phyloP scores from a whole-genome alignment of 805 yeast genomes.

The Brettanomyces naardenensis region DNA sequence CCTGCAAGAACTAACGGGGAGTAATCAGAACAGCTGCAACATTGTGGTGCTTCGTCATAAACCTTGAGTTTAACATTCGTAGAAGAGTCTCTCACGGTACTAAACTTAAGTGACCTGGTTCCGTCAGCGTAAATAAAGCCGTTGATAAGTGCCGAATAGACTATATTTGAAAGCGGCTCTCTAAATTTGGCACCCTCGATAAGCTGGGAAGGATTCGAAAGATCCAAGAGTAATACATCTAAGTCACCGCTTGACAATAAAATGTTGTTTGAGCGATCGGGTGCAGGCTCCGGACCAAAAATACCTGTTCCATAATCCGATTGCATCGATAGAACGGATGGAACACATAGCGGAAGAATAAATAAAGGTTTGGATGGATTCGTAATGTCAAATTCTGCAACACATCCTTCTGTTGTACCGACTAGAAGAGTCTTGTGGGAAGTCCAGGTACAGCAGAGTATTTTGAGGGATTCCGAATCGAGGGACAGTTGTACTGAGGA shows the following conservation, averaged over 20 bases:
- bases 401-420: conserved; percentile 22
- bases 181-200: conserved; percentile 11
- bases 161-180: conserved; percentile 9
- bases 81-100: conserved; percentile 15
- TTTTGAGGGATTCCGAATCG: neutral
- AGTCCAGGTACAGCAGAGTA: conserved; percentile 17
- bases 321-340: conserved; percentile 16
- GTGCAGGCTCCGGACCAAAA: conserved; percentile 2
- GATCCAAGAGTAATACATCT: conserved; percentile 13
- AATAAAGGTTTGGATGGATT: conserved; percentile 14
- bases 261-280: conserved; percentile 7
- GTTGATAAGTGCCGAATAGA: conserved; percentile 16
- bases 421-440: conserved; percentile 16
- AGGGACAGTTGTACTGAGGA: conserved; percentile 9
- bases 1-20: conserved; percentile 10
- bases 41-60: conserved; percentile 9
- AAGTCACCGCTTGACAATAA: conserved; percentile 15
- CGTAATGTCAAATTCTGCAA: conserved; percentile 20
- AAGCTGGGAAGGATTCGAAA: conserved; percentile 10
- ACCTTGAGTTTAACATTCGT: conserved; percentile 5
- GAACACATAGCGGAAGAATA: conserved; percentile 16
- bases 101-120: conserved; percentile 10
- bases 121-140: conserved; percentile 15
- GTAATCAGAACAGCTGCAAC: conserved; percentile 4
- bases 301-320: conserved; percentile 16